Conservation (phyloP, 805 yeast species). For the Ogataea nonfermentans region DNA sequence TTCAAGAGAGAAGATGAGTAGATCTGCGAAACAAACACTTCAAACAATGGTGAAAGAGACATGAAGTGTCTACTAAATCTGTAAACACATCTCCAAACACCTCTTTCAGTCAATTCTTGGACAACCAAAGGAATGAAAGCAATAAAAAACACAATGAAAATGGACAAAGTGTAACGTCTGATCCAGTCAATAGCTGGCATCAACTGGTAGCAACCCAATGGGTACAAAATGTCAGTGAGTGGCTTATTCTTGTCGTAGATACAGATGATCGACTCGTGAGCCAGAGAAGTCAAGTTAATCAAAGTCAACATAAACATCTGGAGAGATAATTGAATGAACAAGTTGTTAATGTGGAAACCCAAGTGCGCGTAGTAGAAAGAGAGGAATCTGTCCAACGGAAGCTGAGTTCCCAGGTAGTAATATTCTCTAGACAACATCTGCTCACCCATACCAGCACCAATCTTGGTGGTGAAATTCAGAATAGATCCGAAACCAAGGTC, state of each 20-base stretch:
- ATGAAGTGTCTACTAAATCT: constrained; percentile 67
- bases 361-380: constrained; percentile 85
- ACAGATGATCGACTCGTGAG: constrained; percentile 71
- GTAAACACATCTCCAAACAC: constrained; percentile 70
- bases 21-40: constrained; percentile 78
- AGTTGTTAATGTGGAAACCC: constrained; percentile 81
- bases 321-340: constrained; percentile 73
- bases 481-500: constrained; percentile 86
- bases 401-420: constrained; percentile 75
- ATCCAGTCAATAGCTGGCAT: constrained; percentile 78
- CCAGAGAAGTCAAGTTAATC: constrained; percentile 68
- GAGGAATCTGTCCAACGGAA: constrained; percentile 77
- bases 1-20: constrained; percentile 69
- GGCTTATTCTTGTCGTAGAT: constrained; percentile 63
- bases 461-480: constrained; percentile 80
- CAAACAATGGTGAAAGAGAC: constrained; percentile 77
- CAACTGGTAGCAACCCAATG: constrained; percentile 72
- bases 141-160: constrained; percentile 78
- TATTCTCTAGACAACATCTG: constrained; percentile 84
- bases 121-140: constrained; percentile 76
- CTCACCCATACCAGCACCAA: constrained; percentile 94
- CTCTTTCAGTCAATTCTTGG: constrained; percentile 81
- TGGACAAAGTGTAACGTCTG: constrained; percentile 75
- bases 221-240: constrained; percentile 61
- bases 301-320: constrained; percentile 69